A percentile compares a stretch with the other conserved stretches of the same genome.
Conservation (phyloP, 805 yeast species). For the Candida railenensis region DNA sequence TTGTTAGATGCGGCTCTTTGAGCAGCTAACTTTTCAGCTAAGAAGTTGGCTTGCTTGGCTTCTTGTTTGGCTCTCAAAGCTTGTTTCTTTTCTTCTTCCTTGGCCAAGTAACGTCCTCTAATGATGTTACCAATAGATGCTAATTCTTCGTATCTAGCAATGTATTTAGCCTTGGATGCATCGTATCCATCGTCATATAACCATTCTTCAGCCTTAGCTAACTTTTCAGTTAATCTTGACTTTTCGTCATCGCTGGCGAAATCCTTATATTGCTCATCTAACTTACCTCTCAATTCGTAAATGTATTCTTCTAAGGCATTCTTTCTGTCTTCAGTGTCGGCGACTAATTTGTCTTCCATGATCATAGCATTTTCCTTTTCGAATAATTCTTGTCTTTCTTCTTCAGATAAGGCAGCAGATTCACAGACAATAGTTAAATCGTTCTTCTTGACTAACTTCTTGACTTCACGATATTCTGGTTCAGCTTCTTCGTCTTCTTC, state of each 20-base stretch:
- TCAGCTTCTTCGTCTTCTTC: slow-evolving; percentile 58
- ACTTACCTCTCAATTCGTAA: slow-evolving; percentile 94
- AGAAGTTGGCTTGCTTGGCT: slow-evolving; percentile 76
- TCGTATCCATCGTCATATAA: slow-evolving; percentile 97
- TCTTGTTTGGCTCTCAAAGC: slow-evolving; percentile 83
- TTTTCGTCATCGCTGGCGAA: slow-evolving; percentile 93
- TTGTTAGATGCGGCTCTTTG: slow-evolving; percentile 56
- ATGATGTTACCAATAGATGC: slow-evolving; percentile 93
- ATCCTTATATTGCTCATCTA: slow-evolving; percentile 84
- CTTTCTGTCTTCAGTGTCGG: slow-evolving; percentile 98
- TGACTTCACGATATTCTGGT: slow-evolving; percentile 86
- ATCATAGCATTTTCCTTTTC: slow-evolving; percentile 85
- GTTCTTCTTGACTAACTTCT: slow-evolving; percentile 90
- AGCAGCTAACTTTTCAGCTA: slow-evolving; percentile 83
- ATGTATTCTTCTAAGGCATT: slow-evolving; percentile 98
- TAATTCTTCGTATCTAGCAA: slow-evolving; percentile 97
- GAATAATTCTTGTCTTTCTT: slow-evolving; percentile 55
- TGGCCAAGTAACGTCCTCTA: slow-evolving; percentile 90
- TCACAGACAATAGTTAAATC: slow-evolving; percentile 62
- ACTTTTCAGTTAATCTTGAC: slow-evolving; percentile 66
- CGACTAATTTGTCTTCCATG: slow-evolving; percentile 92
- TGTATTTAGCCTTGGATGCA: slow-evolving; percentile 91
- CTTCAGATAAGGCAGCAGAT: slow-evolving; percentile 61
- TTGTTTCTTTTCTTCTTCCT: slow-evolving; percentile 94
- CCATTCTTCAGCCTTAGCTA: slow-evolving; percentile 95